phyloP scores from a whole-genome alignment of 2,329 filamentous ascomycete species.

The Dothistroma septosporum region DNA sequence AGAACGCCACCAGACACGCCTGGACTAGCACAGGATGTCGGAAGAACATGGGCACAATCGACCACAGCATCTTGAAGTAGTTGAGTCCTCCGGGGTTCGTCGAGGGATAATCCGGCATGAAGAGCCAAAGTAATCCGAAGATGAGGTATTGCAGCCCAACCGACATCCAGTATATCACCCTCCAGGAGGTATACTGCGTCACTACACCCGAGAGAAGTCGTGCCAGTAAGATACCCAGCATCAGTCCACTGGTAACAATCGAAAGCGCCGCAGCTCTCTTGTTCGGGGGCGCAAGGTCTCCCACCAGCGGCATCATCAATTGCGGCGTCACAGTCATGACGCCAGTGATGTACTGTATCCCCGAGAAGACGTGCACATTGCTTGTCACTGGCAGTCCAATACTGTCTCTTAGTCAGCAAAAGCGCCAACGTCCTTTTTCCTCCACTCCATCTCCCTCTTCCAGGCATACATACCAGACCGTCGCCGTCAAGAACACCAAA shows the following conservation, averaged over 20 bases:
- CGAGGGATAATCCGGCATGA: conserved; percentile 76
- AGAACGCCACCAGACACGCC: conserved; percentile 62
- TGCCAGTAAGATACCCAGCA: conserved; percentile 71
- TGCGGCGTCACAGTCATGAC: conserved; percentile 74
- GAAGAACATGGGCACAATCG: conserved; percentile 60
- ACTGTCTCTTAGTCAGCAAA: conserved; percentile 45
- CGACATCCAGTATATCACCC: conserved; percentile 73
- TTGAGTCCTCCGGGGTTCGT: conserved; percentile 62
- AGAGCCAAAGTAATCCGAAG: conserved; percentile 61
- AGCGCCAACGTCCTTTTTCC: not conserved
- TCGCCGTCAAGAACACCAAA: conserved; percentile 61
- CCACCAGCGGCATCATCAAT: conserved; percentile 72
- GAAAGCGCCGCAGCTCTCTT: conserved; percentile 66
- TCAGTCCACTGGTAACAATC: conserved; percentile 69
- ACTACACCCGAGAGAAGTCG: conserved; percentile 71
- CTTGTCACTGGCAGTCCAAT: conserved; percentile 67
- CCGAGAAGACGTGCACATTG: conserved; percentile 61
- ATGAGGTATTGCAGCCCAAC: conserved; percentile 68
- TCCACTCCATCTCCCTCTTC: conserved; percentile 11
- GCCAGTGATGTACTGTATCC: conserved; percentile 68
- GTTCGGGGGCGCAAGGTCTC: conserved; percentile 68
- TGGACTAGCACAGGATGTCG: conserved; percentile 67
- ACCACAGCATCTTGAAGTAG: conserved; percentile 62
- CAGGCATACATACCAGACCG: conserved; percentile 52
- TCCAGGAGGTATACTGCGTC: conserved; percentile 69